phyloP scores from a whole-genome alignment of 805 yeast genomes.

The Scheffersomyces stipitis region DNA sequence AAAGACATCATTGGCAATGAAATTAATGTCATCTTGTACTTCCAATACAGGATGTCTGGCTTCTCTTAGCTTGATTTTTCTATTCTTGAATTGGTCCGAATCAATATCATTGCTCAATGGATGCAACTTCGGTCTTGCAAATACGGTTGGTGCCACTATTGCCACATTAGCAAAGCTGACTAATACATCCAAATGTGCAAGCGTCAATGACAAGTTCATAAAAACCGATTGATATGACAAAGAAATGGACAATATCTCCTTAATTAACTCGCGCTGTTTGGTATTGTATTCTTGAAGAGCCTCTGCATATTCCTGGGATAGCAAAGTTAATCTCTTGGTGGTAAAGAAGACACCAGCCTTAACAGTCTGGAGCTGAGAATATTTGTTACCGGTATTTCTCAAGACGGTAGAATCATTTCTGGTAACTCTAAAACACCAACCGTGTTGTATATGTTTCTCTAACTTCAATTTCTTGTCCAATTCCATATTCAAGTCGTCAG shows the following conservation, averaged over 20 bases:
- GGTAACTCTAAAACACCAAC: conserved; percentile 93
- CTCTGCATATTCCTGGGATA: conserved; percentile 57
- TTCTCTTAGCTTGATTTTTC: conserved; percentile 58
- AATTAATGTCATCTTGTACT: conserved; percentile 84
- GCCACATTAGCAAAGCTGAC: conserved; percentile 83
- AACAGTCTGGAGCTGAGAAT: conserved; percentile 81
- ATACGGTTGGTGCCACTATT: conserved; percentile 75
- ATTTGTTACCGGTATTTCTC: conserved; percentile 57
- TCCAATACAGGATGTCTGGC: conserved; percentile 96
- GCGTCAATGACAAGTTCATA: conserved; percentile 58
- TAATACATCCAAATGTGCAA: conserved; percentile 82
- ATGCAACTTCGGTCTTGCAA: conserved; percentile 70
- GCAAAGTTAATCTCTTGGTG: conserved; percentile 59
- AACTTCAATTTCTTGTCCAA: conserved; percentile 85
- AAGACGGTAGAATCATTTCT: conserved; percentile 83
- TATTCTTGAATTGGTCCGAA: conserved; percentile 25
- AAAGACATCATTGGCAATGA: conserved; percentile 86
- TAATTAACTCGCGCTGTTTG: conserved; percentile 76
- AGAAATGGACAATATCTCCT: conserved; percentile 79
- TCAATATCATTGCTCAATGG: conserved; percentile 39
- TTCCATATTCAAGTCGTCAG: conserved; percentile 77
- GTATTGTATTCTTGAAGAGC: conserved; percentile 66
- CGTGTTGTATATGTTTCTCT: conserved; percentile 84
- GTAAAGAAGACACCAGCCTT: conserved; percentile 96
- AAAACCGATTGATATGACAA: conserved; percentile 79